phyloP scores from a whole-genome alignment of 352 stramenopile species.

The Phytopythium litorale region DNA sequence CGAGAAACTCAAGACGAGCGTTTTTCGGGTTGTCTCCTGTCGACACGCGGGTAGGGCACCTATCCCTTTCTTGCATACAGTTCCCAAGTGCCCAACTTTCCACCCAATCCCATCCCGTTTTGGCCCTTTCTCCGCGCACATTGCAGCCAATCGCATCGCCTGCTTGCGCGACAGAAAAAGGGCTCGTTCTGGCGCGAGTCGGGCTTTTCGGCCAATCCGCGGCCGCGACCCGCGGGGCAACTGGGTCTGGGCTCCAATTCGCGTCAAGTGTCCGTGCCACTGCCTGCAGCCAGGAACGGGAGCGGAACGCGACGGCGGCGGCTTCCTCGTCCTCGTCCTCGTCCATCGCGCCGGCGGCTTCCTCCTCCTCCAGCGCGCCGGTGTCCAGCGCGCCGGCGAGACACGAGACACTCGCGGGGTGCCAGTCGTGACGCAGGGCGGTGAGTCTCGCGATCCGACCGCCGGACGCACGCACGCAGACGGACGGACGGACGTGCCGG shows the following conservation, averaged over 20 bases:
- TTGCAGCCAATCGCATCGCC: neutral
- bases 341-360: neutral
- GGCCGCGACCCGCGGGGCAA: neutral
- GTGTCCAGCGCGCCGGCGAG: neutral
- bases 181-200: constrained; percentile 1
- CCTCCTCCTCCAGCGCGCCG: neutral
- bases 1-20: neutral
- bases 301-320: neutral
- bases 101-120: constrained; percentile 1
- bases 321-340: neutral
- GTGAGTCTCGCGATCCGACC: neutral
- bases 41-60: neutral
- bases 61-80: neutral
- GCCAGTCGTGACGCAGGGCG: neutral
- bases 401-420: neutral
- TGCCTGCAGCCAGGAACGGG: neutral
- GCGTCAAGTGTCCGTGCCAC: neutral
- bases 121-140: neutral
- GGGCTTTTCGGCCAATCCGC: neutral
- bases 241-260: neutral
- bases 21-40: neutral
- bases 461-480: neutral
- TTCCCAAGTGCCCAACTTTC: neutral
- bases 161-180: neutral
- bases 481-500: too few relatives aligned